Evolutionary conservation across 805 yeast species (phyloP).

Genomic region (Saturnispora dispora): DNA sequence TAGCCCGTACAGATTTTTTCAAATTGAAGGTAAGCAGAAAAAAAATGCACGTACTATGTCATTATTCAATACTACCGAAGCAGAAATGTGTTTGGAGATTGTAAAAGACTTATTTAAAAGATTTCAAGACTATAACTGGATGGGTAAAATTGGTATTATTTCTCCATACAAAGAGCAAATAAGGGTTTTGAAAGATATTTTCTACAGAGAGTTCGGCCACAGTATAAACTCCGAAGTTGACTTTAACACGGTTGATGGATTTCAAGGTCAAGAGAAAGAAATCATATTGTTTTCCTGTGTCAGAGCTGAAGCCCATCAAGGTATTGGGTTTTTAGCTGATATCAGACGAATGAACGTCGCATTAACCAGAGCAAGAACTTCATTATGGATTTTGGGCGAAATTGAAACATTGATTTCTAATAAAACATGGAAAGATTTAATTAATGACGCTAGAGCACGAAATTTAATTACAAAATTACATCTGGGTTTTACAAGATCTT

Average conservation of each 20-base stretch:
- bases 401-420: conserved; percentile 54
- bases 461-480: conserved; percentile 18
- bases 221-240: conserved; percentile 58
- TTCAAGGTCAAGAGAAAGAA: conserved; percentile 97
- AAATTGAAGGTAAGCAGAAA: conserved; percentile 56
- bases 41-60: conserved; percentile 61
- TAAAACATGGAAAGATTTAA: conserved; percentile 62
- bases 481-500: conserved; percentile 21
- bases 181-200: conserved; percentile 44
- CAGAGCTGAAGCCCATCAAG: conserved; percentile 60
- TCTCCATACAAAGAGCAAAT: conserved; percentile 94
- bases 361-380: conserved; percentile 82
- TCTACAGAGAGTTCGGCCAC: conserved; percentile 53
- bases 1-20: conserved; percentile 73
- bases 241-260: conserved; percentile 94
- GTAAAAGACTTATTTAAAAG: conserved; percentile 41
- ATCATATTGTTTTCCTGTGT: conserved; percentile 92
- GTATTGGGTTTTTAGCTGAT: conserved; percentile 86
- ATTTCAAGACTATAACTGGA: conserved; percentile 44
- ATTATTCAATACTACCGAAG: conserved; percentile 61
- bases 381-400: conserved; percentile 89
- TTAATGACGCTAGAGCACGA: conserved; percentile 55
- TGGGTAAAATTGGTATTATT: conserved; percentile 77
- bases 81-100: conserved; percentile 61
- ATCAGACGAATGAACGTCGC: conserved; percentile 96